Evolutionary conservation across 495 filamentous ascomycete genomes (phyloP), one percentile per base, ranked within the genome.

Genomic region (Lasiosphaeria hispida): DNA sequence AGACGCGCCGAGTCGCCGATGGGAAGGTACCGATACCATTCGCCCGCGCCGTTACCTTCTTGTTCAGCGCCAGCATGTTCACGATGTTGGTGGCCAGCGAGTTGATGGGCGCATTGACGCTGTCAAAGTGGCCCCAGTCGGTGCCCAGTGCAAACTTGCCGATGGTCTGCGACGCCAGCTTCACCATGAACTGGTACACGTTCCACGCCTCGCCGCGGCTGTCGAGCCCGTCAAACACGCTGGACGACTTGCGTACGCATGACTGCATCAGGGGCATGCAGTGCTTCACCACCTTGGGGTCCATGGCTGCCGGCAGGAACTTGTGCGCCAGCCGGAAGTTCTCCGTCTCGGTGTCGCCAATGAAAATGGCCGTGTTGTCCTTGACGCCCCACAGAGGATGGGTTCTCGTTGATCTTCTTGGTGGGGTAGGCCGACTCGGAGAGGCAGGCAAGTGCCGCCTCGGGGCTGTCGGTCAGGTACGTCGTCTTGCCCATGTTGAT

Each of bases 131-230:
- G 37, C 77, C 42, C 18, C 83, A 76, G 64, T 85, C 80, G 57
- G 75, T 53, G 1, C 77, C 78, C 0, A 85, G 71, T 0, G 72
- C 72, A 4, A 86, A 58, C 62, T 80, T 80, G 13, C 78, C 76
- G 13, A 85, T 76, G 2, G 76, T 71, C 44, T 82, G 79, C 0
- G 79, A 76, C 4, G 69, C 81, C 0, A 86, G 72, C 67, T 86
- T 85, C 13, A 85, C 60, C 80, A 84, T 85, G 48, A 80, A 84
- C 38, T 75, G 77, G 53, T 85, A 86, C 8, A 80, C 80, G 62
- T 85, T 85, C 71, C 72, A 84, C 0, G 81, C 73, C 53, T 80
- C 72, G 0, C 62, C 76, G 13, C 69, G 62, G 33, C 72, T 55
- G 58, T 82, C 79, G 9, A 85, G 63, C 47, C 75, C 71, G 57